Conservation (phyloP, 305 asterid genomes). For the Petunia hybrid region DNA sequence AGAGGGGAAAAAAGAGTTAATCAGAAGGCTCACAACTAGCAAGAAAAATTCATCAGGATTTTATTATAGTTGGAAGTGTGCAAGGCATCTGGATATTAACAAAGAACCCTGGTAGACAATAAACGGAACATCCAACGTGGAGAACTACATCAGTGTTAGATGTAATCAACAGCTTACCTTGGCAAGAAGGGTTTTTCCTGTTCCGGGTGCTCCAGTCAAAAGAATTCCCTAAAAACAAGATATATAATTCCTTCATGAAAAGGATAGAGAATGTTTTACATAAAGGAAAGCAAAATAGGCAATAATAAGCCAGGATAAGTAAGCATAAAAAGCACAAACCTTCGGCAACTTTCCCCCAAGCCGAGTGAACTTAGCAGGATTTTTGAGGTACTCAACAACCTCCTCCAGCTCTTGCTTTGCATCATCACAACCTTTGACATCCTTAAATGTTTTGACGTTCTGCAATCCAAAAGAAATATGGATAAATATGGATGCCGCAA, state of each 20-base stretch:
- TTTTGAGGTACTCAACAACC: constrained; percentile 93
- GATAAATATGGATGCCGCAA: neutral
- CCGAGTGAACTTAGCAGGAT: constrained; percentile 94
- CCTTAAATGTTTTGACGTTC: constrained; percentile 98
- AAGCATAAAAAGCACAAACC: constrained; percentile 55
- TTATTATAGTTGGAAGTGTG: constrained; percentile 7
- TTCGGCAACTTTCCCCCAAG: constrained; percentile 98
- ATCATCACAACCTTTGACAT: constrained; percentile 99
- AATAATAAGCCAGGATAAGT: constrained; percentile 24
- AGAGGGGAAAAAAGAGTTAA: neutral
- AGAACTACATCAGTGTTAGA: neutral
- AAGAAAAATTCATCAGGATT: constrained; percentile 22
- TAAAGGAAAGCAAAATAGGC: constrained; percentile 14
- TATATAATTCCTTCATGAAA: constrained; percentile 14
- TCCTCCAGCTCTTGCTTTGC: constrained; percentile 99
- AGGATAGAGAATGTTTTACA: neutral
- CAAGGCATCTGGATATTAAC: constrained; percentile 21
- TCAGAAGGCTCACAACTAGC: constrained; percentile 25
- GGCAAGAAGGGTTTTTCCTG: constrained; percentile 97
- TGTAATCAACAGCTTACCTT: constrained; percentile 59
- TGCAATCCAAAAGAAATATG: constrained; percentile 47
- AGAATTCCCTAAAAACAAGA: constrained; percentile 82
- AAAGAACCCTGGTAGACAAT: constrained; percentile 8
- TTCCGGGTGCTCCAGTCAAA: constrained; percentile 98
- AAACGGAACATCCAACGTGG: constrained; percentile 25